phyloP scores from a whole-genome alignment of 257 asterid species.

The Misopates orontium region DNA sequence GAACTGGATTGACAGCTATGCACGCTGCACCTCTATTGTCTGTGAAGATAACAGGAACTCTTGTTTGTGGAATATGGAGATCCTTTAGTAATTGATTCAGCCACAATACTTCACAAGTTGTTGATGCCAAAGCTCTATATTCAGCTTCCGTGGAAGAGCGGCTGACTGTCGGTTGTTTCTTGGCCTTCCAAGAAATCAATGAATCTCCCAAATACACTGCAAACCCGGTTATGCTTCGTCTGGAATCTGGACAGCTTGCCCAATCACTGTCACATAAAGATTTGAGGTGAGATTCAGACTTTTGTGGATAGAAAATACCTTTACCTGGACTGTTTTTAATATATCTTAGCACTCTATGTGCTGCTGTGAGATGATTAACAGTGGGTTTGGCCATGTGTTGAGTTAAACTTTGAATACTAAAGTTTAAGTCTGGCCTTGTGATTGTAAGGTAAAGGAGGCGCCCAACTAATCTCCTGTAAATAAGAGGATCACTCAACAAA shows the following conservation, averaged over 20 bases:
- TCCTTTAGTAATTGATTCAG: neutral
- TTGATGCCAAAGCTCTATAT: neutral
- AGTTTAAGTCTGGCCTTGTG: neutral
- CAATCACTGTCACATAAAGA: no score
- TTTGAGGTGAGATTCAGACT: no score
- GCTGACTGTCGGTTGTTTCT: neutral
- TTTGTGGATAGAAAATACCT: no score
- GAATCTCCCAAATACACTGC: neutral
- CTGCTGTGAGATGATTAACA: neutral
- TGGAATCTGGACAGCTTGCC: neutral
- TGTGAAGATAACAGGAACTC: neutral
- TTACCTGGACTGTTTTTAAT: no score
- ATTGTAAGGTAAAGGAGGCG: neutral
- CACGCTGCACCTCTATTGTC: no score
- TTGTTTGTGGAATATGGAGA: no score
- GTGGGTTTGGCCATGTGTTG: neutral
- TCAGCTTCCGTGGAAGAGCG: neutral
- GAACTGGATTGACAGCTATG: no score
- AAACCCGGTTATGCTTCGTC: neutral
- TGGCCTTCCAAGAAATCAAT: no score
- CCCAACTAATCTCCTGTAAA: neutral
- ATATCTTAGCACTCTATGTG: neutral
- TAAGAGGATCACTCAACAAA: neutral
- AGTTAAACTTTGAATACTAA: neutral
- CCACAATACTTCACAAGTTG: neutral